phyloP scores from a whole-genome alignment of 345 rosid species.

The Brassica carinata region DNA sequence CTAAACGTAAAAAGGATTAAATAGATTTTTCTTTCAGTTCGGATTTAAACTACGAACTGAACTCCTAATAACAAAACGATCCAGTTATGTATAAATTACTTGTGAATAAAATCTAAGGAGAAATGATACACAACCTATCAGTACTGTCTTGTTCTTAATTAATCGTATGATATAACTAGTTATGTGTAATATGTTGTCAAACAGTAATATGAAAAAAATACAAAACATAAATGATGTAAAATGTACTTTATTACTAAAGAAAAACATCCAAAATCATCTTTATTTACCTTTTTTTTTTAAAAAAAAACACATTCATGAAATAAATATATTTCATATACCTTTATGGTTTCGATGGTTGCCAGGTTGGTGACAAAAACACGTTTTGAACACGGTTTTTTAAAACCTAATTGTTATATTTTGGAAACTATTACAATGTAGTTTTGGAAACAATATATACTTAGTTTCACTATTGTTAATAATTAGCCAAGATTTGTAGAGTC shows the following conservation, averaged over 20 bases:
- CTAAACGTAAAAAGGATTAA: neutral
- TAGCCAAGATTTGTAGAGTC: neutral
- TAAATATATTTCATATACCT: neutral
- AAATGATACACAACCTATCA: no score
- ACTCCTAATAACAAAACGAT: no score
- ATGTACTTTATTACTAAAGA: neutral
- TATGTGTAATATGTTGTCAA: no score
- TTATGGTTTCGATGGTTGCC: neutral
- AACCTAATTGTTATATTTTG: neutral
- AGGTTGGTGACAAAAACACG: neutral
- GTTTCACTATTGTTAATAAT: neutral
- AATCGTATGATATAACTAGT: no score
- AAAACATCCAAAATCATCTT: neutral
- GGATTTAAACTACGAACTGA: no score
- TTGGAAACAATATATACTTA: neutral
- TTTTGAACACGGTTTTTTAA: neutral
- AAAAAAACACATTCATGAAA: neutral
- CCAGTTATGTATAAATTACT: no score
- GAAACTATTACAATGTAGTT: neutral
- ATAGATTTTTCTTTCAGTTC: no score
- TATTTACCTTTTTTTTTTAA: neutral
- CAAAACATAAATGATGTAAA: no score
- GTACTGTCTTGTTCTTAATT: no score
- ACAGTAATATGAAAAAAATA: no score
- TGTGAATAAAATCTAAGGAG: no score